A percentile compares a stretch with the other conserved stretches of the same genome.
phyloP scores from a whole-genome alignment of 495 filamentous ascomycete species.

The Pyronema domesticum region DNA sequence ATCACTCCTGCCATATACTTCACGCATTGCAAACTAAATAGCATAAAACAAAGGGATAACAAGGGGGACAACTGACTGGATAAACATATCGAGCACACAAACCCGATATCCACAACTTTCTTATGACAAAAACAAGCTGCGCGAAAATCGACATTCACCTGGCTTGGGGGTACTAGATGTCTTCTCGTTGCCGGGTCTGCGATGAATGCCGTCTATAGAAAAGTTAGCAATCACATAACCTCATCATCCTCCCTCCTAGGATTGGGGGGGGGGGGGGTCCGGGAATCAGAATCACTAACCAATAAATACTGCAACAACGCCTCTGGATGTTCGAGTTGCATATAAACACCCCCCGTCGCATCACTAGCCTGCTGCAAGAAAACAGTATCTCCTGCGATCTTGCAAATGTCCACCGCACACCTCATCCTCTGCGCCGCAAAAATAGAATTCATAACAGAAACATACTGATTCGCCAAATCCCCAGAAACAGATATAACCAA shows the following conservation, averaged over 20 bases:
- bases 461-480: slow-evolving; percentile 77
- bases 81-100: slow-evolving; percentile 87
- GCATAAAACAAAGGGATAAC: not conserved
- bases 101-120: slow-evolving; percentile 75
- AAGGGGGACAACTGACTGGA: slow-evolving; percentile 40
- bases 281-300: slow-evolving; percentile 26
- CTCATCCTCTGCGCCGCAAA: slow-evolving; percentile 76
- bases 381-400: slow-evolving; percentile 69
- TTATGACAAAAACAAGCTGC: slow-evolving; percentile 96
- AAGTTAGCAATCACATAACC: slow-evolving; percentile 38
- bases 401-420: slow-evolving; percentile 79
- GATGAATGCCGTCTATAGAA: slow-evolving; percentile 40
- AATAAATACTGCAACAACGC: slow-evolving; percentile 81
- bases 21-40: no score
- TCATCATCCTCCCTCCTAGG: not conserved
- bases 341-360: slow-evolving; percentile 75
- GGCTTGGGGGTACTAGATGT: slow-evolving; percentile 54
- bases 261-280: no score
- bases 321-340: slow-evolving; percentile 45
- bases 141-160: slow-evolving; percentile 84
- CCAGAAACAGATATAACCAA: slow-evolving; percentile 66
- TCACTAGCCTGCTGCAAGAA: slow-evolving; percentile 89
- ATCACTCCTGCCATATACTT: no score
- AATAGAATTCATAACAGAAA: slow-evolving; percentile 92
- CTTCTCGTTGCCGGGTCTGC: slow-evolving; percentile 50